Percentiles rank a stretch among this genome's conserved stretches.
These are phyloP conservation scores for Solanum medicagineum DNA, from an alignment of 257 asterid genomes.

Conservation along the genomic window DNA sequence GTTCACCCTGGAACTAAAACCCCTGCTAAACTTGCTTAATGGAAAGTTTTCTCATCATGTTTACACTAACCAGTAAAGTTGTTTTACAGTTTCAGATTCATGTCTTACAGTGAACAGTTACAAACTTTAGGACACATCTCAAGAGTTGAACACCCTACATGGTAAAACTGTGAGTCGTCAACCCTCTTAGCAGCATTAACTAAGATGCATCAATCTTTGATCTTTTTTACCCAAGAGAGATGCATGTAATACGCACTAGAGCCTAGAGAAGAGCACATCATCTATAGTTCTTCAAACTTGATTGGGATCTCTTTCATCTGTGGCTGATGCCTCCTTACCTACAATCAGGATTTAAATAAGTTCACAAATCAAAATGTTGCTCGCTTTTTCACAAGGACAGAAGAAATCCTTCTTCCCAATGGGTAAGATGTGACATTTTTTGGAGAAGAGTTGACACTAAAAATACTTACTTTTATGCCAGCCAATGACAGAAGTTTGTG, in stretches of 20 bases:
- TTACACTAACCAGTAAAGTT: background rate
- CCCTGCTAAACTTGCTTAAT: background rate
- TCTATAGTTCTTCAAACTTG: slow-evolving; percentile 44
- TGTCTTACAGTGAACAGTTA: background rate
- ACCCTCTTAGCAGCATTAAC: background rate
- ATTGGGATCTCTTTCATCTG: slow-evolving; percentile 53
- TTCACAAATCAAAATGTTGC: background rate
- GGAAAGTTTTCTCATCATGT: background rate
- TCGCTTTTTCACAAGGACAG: background rate
- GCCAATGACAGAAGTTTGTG: slow-evolving; percentile 79
- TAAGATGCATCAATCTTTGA: background rate
- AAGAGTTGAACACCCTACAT: background rate
- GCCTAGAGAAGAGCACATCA: background rate
- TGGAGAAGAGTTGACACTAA: background rate
- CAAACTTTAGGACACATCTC: background rate
- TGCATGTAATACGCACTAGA: background rate
- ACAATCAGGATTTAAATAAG: background rate
- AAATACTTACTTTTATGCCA: slow-evolving; percentile 59
- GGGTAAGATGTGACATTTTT: background rate
- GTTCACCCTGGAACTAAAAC: background rate
- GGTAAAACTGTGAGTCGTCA: background rate
- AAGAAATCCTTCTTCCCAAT: background rate
- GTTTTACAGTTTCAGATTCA: background rate
- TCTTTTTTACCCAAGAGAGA: background rate
- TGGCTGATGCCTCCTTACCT: slow-evolving; percentile 84